Conservation (phyloP, 2,329 filamentous ascomycete species). For the Neopestalotiopsis rosae region DNA sequence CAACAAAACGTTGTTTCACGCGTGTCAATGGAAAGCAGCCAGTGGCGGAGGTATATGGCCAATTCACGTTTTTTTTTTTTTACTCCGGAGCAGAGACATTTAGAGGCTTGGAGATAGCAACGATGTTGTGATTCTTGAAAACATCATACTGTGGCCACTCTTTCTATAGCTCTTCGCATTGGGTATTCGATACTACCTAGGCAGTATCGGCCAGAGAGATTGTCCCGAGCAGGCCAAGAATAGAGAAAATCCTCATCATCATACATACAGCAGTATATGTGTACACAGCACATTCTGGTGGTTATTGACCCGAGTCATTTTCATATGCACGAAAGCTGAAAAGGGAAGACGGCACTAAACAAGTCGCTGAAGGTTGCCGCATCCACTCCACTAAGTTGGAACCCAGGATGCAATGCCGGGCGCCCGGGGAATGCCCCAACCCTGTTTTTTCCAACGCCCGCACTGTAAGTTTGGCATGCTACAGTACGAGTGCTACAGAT, state of each 20-base stretch:
- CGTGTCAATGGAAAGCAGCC: background rate
- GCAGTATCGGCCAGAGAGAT: background rate
- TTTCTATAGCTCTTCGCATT: background rate
- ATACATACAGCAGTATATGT: background rate
- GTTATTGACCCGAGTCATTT: background rate
- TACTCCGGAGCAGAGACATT: background rate
- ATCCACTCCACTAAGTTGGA: background rate
- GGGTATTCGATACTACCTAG: background rate
- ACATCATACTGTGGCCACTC: background rate
- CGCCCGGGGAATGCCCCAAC: background rate
- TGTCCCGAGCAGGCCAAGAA: too few relatives aligned
- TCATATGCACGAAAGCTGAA: background rate
- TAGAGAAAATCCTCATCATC: too few relatives aligned
- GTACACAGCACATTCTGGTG: background rate
- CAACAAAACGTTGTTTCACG: slow-evolving; percentile 12
- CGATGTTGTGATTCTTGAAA: background rate
- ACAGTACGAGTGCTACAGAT: too few relatives aligned
- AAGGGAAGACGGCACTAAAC: slow-evolving; percentile 6
- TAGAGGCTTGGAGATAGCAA: background rate
- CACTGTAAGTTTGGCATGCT: background rate
- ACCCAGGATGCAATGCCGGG: background rate
- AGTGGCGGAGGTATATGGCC: background rate
- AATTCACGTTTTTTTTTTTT: background rate
- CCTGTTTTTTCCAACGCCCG: background rate
- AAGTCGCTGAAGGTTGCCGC: background rate